phyloP scores from a whole-genome alignment of 2,329 filamentous ascomycete species.

The Ceratocystiopsis sp. region DNA sequence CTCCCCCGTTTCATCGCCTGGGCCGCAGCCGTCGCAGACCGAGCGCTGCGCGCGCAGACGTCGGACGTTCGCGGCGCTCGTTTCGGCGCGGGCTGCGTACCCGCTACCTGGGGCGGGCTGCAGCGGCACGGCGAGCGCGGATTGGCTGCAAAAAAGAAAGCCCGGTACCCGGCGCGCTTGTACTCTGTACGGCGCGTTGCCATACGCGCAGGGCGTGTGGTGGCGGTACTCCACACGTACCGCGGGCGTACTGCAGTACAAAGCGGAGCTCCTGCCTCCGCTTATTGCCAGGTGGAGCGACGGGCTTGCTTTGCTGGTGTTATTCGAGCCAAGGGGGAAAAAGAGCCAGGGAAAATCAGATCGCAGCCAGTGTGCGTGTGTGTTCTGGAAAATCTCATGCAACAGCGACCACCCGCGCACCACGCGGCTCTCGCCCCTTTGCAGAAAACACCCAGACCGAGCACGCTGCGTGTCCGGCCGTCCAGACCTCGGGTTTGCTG shows the following conservation, averaged over 20 bases:
- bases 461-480: no score
- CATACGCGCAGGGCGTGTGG: no score
- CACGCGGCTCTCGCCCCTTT: background rate
- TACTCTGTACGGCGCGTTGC: background rate
- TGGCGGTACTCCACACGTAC: no score
- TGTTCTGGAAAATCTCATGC: conserved; percentile 1
- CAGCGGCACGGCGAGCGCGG: conserved; percentile 1
- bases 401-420: background rate
- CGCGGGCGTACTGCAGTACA: no score
- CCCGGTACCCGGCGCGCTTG: conserved; percentile 4
- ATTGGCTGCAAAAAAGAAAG: conserved; percentile 11
- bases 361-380: no score
- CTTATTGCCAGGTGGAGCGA: conserved; percentile 3
- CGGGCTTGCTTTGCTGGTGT: conserved; percentile 11
- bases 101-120: background rate
- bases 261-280: background rate
- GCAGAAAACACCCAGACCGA: no score
- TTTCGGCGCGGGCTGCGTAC: no score
- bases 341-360: conserved; percentile 2
- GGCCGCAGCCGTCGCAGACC: no score
- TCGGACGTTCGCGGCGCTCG: no score
- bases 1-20: no score
- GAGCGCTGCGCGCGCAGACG: no score
- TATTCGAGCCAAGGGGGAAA: conserved; percentile 10
- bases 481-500: background rate